phyloP scores from a whole-genome alignment of 2,329 filamentous ascomycete genomes.

The Coniosporium uncinatum region DNA sequence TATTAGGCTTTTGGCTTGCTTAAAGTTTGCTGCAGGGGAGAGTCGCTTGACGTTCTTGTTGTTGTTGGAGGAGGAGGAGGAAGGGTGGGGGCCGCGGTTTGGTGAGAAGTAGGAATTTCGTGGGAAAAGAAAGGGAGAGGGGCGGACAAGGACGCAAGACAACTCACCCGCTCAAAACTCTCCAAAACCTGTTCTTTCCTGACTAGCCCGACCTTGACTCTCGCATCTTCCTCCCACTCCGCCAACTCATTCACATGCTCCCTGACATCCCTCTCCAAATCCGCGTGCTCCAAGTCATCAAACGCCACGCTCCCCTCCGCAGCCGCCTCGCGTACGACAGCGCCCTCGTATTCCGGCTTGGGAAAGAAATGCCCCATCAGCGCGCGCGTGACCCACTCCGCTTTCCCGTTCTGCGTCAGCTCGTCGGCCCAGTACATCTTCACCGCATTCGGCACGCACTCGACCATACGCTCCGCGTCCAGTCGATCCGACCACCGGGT shows the following conservation, averaged over 20 bases:
- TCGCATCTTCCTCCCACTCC: conserved; percentile 31
- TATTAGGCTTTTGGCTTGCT: too few relatives aligned
- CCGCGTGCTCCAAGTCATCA: conserved; percentile 2
- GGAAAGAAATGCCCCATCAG: conserved; percentile 36
- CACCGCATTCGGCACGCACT: conserved; percentile 27
- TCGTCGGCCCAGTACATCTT: conserved; percentile 31
- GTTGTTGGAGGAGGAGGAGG: too few relatives aligned
- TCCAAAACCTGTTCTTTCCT: conserved; percentile 27
- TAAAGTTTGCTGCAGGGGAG: too few relatives aligned
- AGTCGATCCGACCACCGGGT: conserved; percentile 35
- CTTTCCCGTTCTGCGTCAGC: conserved; percentile 24
- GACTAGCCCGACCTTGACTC: conserved; percentile 24
- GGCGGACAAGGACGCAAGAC: too few relatives aligned
- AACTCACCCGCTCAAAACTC: conserved; percentile 30
- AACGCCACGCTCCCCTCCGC: too few relatives aligned
- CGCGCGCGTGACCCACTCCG: conserved; percentile 32
- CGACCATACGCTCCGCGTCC: conserved; percentile 30
- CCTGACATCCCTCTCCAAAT: conserved; percentile 3
- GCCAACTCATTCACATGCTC: conserved; percentile 23
- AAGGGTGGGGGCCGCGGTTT: too few relatives aligned
- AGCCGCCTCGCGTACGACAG: conserved; percentile 12
- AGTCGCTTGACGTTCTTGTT: too few relatives aligned
- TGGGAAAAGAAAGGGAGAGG: too few relatives aligned
- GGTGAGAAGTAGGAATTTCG: too few relatives aligned
- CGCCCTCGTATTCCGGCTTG: conserved; percentile 30